A percentile compares a stretch with the other conserved stretches of the same genome.
phyloP scores from a whole-genome alignment of 1,139 yeast genomes.

The Kurtzmaniella natalensis region DNA sequence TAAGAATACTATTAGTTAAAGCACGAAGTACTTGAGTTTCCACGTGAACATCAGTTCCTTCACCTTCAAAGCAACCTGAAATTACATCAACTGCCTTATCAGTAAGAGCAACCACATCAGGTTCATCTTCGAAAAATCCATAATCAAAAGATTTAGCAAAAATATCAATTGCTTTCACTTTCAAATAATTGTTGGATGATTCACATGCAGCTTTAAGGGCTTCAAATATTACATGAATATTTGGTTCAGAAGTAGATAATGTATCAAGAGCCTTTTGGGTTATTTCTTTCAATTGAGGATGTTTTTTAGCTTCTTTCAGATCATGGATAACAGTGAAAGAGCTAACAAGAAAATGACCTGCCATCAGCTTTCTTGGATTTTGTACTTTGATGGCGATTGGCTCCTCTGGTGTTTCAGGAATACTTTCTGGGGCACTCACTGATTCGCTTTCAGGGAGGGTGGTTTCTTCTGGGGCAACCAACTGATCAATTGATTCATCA shows the following conservation, averaged over 20 bases:
- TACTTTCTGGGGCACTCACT: background rate
- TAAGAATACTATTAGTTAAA: conserved; percentile 77
- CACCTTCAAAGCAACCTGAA: conserved; percentile 84
- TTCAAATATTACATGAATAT: conserved; percentile 34
- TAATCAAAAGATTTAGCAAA: conserved; percentile 45
- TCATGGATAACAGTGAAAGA: conserved; percentile 8
- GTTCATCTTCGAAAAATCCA: conserved; percentile 34
- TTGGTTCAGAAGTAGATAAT: conserved; percentile 23
- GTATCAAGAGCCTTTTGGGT: conserved; percentile 37
- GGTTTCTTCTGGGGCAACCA: too few species aligned
- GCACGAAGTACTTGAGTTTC: conserved; percentile 94
- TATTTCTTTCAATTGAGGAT: conserved; percentile 26
- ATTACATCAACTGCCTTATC: conserved; percentile 86
- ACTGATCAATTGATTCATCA: too few species aligned
- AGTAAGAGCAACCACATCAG: conserved; percentile 52
- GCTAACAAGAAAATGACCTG: conserved; percentile 5
- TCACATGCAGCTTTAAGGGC: conserved; percentile 41
- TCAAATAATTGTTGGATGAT: conserved; percentile 27
- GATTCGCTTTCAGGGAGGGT: too few species aligned
- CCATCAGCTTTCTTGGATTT: conserved; percentile 2
- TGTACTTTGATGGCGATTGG: background rate
- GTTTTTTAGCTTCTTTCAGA: conserved; percentile 38
- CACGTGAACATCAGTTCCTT: conserved; percentile 81
- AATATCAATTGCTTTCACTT: conserved; percentile 39
- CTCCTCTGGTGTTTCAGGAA: background rate